Evolutionary conservation across 345 rosid species (phyloP), one percentile per base, ranked within the genome.

Genomic region (Corchorus capsularis): DNA sequence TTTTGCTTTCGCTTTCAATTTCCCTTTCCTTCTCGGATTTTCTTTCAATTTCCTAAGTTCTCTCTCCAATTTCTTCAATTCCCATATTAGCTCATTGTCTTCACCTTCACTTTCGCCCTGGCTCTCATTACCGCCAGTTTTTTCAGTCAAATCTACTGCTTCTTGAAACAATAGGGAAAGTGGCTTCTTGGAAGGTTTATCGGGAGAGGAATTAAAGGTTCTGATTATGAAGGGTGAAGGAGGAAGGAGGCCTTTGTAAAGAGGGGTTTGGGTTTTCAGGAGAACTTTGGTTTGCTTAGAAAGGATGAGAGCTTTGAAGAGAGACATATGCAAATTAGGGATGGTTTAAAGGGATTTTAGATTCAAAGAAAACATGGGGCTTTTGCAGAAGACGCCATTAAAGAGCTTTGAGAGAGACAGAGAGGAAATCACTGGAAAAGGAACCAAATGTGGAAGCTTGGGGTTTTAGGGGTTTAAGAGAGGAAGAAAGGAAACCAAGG

Each of bases 151-250:
- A 35, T 91, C 97, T 0, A 89, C 84, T 2, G 80, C 86, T 75
- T 89, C 92, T 79, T 86, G 86, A 80, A 88, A 90, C 5, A 88
- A 73, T 46, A 69, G 59, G 74, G 63, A 67, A 50, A 89, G 88
- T 2, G 89, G 82, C 60, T 82, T 85, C 79, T 75, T 82, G 62
- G 63, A 39, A 66, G 80, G 35, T 47, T 62, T 43, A 57, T 72
- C 78, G n/a, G 81, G 35, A 43, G 71, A 34, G 15, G 85, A 73
- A 8, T 73, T 64, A 20, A 77, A 47, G 55, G 67, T 72, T 77
- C 83, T 79, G 13, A 63, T 14, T 32, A 77, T 52, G 52, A 73
- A 47, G 43, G 73, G 69, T 52, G 81, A 14, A 37, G 81, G 20
- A 17, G 69, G 43, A 19, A 63, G 43, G 11, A 35, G 57, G 52